Percentiles rank a stretch among this genome's conserved stretches.
Conservation (phyloP, 352 stramenopile species). For the Stephanocyclus meneghinianus region DNA sequence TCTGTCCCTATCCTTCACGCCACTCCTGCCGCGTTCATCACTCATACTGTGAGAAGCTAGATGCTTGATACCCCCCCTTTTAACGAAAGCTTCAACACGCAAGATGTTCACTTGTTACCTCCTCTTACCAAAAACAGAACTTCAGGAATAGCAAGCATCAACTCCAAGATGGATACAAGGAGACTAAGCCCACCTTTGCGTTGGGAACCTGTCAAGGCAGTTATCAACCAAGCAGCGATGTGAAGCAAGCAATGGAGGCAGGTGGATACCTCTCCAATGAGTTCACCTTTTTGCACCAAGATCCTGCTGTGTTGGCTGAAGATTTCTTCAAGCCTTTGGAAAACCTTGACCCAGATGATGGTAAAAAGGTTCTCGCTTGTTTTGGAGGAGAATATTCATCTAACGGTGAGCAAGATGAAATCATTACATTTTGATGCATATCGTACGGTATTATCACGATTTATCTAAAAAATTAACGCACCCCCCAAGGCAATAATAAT, state of each 20-base stretch:
- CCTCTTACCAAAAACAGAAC: too few species aligned
- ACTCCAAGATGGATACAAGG: slow-evolving; percentile 28
- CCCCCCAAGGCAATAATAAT: slow-evolving; percentile 12
- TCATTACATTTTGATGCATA: too few species aligned
- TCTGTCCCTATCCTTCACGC: slow-evolving; percentile 61
- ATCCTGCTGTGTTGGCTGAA: slow-evolving; percentile 28
- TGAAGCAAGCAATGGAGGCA: slow-evolving; percentile 35
- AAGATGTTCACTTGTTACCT: too few species aligned
- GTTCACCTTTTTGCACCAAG: slow-evolving; percentile 54
- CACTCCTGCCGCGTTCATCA: slow-evolving; percentile 56
- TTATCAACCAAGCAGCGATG: slow-evolving; percentile 32
- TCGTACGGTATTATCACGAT: too few species aligned
- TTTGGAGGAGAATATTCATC: slow-evolving; percentile 41
- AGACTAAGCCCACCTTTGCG: slow-evolving; percentile 42
- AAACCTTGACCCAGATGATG: slow-evolving; percentile 48
- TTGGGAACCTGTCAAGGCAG: slow-evolving; percentile 33
- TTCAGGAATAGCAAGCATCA: slow-evolving; percentile 30
- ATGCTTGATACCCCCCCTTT: too few species aligned
- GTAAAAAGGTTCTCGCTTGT: slow-evolving; percentile 49
- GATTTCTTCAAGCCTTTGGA: slow-evolving; percentile 46
- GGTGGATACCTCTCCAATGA: slow-evolving; percentile 29
- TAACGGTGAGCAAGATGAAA: not conserved
- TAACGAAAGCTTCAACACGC: not conserved
- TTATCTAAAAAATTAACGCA: too few species aligned
- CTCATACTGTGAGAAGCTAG: slow-evolving; percentile 28